phyloP scores from a whole-genome alignment of 2,329 filamentous ascomycete species.

The Pyricularia sp. region DNA sequence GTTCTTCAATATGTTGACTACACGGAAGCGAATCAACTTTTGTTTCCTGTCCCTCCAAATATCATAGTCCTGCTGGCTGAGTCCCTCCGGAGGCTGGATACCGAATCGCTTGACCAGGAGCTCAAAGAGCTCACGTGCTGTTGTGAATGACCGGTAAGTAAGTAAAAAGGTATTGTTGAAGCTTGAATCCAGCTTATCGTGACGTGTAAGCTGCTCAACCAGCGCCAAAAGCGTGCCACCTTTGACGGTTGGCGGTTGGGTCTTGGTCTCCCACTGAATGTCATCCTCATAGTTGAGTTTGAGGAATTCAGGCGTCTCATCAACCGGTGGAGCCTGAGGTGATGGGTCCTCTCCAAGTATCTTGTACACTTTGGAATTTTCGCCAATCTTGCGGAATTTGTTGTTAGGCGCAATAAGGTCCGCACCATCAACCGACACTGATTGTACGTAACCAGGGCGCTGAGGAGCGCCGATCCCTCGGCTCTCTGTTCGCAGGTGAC shows the following conservation, averaged over 20 bases:
- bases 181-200: constrained; percentile 86
- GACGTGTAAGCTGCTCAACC: constrained; percentile 88
- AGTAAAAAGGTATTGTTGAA: constrained; percentile 98
- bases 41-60: constrained; percentile 89
- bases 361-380: constrained; percentile 51
- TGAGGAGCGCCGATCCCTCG: constrained; percentile 23
- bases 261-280: constrained; percentile 78
- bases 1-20: constrained; percentile 94
- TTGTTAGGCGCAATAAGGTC: constrained; percentile 29
- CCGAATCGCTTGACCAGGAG: constrained; percentile 83
- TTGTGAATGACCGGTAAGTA: constrained; percentile 91
- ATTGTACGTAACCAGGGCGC: constrained; percentile 35
- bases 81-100: constrained; percentile 77
- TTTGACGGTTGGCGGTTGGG: constrained; percentile 62
- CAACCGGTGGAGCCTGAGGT: constrained; percentile 35
- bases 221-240: constrained; percentile 80
- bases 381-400: constrained; percentile 45
- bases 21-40: constrained; percentile 86
- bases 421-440: constrained; percentile 55
- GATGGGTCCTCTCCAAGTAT: constrained; percentile 53
- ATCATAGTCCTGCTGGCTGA: constrained; percentile 65
- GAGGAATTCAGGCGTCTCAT: constrained; percentile 75
- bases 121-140: constrained; percentile 81
- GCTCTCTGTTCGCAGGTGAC: constrained; percentile 47
- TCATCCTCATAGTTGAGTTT: constrained; percentile 80